Percentiles rank a stretch among this genome's conserved stretches.
phyloP scores from a whole-genome alignment of 2,329 filamentous ascomycete genomes.

The Aurifilum marmelostoma region DNA sequence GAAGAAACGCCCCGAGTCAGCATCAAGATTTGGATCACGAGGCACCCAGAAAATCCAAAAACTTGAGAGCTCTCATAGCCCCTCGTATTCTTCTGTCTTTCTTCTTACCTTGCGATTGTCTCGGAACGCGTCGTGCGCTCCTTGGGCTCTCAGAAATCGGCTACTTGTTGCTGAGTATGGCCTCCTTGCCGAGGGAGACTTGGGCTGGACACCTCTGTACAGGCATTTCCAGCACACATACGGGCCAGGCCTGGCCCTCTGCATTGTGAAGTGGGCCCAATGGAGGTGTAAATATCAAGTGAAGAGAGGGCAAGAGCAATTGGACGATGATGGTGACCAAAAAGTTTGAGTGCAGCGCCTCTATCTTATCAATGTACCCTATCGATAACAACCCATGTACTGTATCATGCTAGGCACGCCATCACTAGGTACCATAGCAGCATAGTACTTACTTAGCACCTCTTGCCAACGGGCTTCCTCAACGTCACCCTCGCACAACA shows the following conservation, averaged over 20 bases:
- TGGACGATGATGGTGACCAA: neutral
- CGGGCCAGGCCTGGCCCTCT: conserved; percentile 33
- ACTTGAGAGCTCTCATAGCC: neutral
- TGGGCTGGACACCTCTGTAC: conserved; percentile 16
- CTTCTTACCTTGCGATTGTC: conserved; percentile 13
- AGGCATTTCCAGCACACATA: conserved; percentile 42
- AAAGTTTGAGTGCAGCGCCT: conserved; percentile 4
- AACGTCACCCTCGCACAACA: conserved; percentile 1
- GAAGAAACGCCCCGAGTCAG: neutral
- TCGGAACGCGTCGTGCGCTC: conserved; percentile 4
- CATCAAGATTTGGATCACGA: neutral
- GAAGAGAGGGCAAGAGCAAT: neutral
- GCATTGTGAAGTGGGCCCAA: conserved; percentile 36
- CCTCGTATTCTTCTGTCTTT: neutral
- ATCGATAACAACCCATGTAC: neutral
- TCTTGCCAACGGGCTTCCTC: neutral
- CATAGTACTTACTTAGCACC: too few relatives aligned
- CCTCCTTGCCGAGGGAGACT: conserved; percentile 5
- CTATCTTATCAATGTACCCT: conserved; percentile 1
- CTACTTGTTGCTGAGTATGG: conserved; percentile 13
- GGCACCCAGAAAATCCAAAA: neutral
- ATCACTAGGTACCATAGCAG: too few relatives aligned
- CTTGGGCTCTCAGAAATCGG: conserved; percentile 8
- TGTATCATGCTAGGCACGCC: too few relatives aligned
- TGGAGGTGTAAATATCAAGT: neutral